phyloP scores from a whole-genome alignment of 2,329 filamentous ascomycete species.

The Alternaria ethzedia region DNA sequence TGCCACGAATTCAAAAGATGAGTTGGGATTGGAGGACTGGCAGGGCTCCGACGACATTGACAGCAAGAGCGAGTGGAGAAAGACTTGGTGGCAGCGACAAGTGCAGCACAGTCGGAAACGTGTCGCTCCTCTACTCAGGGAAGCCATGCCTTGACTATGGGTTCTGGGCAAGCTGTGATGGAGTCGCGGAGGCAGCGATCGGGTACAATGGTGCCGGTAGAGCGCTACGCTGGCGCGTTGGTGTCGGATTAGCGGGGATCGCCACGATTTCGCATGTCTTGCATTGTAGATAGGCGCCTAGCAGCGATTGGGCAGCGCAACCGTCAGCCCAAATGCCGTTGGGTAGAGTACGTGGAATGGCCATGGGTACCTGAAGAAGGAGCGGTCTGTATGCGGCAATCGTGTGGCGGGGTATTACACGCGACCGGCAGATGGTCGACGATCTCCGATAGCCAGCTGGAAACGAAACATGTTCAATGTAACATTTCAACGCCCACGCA shows the following conservation, averaged over 20 bases:
- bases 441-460: not conserved
- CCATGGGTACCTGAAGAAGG: constrained; percentile 10
- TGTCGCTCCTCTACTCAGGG: constrained; percentile 65
- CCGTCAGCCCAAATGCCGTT: constrained; percentile 20
- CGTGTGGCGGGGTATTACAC: constrained; percentile 20
- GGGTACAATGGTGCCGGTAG: constrained; percentile 1
- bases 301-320: constrained; percentile 35
- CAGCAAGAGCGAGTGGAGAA: constrained; percentile 55
- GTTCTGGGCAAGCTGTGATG: constrained; percentile 1
- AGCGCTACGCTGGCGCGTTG: constrained; percentile 16
- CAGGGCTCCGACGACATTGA: constrained; percentile 56
- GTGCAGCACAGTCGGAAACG: constrained; percentile 67
- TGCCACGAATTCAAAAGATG: constrained; percentile 51
- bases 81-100: constrained; percentile 70
- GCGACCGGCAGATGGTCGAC: constrained; percentile 15
- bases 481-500: not conserved
- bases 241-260: constrained; percentile 24
- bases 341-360: not conserved
- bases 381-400: constrained; percentile 20
- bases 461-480: not conserved
- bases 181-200: not conserved
- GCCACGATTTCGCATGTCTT: constrained; percentile 22
- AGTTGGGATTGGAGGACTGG: constrained; percentile 64
- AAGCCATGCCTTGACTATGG: constrained; percentile 43
- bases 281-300: constrained; percentile 25